Conservation (phyloP, 139 green algal species). For the Auxenochlorella protothecoides region DNA sequence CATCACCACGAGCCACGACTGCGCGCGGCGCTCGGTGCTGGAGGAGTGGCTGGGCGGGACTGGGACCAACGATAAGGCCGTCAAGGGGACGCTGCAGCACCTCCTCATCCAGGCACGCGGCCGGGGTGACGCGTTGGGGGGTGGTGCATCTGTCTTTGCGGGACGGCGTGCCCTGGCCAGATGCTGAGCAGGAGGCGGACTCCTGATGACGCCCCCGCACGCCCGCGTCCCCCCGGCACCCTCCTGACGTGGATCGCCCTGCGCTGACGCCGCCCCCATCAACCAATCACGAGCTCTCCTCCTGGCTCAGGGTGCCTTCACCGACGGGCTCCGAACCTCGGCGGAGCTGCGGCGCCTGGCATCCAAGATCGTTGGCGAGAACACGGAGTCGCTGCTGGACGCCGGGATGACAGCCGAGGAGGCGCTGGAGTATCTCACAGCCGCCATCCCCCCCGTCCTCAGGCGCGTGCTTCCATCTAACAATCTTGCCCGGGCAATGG, state of each 20-base stretch:
- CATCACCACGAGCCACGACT: conserved; percentile 46
- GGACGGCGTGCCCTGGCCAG: too few relatives aligned
- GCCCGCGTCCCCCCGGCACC: too few relatives aligned
- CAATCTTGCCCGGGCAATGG: too few relatives aligned
- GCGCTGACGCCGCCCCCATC: too few relatives aligned
- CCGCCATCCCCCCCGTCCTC: conserved; percentile 17
- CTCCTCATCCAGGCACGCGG: conserved; percentile 7
- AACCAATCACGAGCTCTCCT: too few relatives aligned
- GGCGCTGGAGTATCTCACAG: conserved; percentile 14
- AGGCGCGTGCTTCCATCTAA: neutral
- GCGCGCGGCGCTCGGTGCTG: conserved; percentile 53
- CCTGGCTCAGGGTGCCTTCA: conserved; percentile 12
- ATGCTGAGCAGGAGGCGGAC: too few relatives aligned
- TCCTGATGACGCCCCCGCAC: too few relatives aligned
- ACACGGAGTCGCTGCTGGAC: conserved; percentile 48
- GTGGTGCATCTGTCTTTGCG: too few relatives aligned
- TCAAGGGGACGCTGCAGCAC: conserved; percentile 20
- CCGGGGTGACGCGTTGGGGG: too few relatives aligned
- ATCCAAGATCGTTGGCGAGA: conserved; percentile 14
- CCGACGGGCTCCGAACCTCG: conserved; percentile 2
- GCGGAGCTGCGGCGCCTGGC: conserved; percentile 10
- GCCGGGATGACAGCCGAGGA: conserved; percentile 36
- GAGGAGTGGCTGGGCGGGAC: conserved; percentile 47
- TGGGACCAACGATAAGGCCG: conserved; percentile 4
- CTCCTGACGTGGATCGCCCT: too few relatives aligned